These are phyloP conservation scores for Talaromyces albobiverticillius DNA, from an alignment of 2,329 filamentous ascomycete species.

Conservation along the genomic window DNA sequence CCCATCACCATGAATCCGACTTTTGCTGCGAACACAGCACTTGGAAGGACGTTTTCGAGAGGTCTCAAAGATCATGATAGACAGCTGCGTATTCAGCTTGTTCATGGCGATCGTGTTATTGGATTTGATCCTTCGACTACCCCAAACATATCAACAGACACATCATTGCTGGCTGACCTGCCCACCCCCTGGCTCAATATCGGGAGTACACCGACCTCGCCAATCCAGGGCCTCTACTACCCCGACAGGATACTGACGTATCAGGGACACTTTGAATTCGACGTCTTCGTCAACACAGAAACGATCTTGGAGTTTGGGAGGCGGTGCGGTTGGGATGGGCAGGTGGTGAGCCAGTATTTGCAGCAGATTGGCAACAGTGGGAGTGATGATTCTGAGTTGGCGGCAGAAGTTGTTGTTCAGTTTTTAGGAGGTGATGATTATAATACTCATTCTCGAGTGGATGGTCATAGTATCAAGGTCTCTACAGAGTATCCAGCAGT, in stretches of 20 bases:
- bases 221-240: conserved; percentile 30
- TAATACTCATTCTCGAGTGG: neutral
- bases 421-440: conserved; percentile 27
- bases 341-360: conserved; percentile 17
- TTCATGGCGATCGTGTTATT: conserved; percentile 32
- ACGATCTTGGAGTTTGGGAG: conserved; percentile 23
- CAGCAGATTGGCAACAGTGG: conserved; percentile 22
- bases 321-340: conserved; percentile 21
- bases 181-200: conserved; percentile 30
- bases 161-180: no score
- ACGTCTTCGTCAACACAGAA: conserved; percentile 24
- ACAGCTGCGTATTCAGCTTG: conserved; percentile 29
- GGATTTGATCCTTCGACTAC: conserved; percentile 5
- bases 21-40: conserved; percentile 19
- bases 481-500: neutral
- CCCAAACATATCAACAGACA: no score
- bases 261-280: conserved; percentile 34
- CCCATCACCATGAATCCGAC: conserved; percentile 22
- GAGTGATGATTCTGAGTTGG: conserved; percentile 30
- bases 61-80: neutral
- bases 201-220: conserved; percentile 24
- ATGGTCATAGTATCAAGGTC: no score
- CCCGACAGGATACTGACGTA: conserved; percentile 28
- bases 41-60: conserved; percentile 9
- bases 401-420: conserved; percentile 30